Evolutionary conservation across 1,139 yeast species (phyloP).

Genomic region (Hyphopichia burtonii): DNA sequence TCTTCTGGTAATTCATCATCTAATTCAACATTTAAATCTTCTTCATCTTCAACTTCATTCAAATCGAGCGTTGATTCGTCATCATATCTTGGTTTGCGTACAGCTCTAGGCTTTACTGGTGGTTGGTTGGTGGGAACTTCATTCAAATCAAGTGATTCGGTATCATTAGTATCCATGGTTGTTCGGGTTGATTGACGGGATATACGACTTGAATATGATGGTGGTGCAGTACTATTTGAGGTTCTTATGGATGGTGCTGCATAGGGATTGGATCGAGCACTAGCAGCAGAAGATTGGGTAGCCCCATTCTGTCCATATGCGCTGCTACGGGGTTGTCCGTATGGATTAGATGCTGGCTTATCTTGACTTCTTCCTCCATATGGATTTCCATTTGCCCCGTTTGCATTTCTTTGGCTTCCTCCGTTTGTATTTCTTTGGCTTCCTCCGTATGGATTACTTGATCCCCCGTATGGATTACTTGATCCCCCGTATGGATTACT

Average conservation of each 20-base stretch:
- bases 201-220: conserved; percentile 5
- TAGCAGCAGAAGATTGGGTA: neutral
- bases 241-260: conserved; percentile 4
- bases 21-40: conserved; percentile 46
- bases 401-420: too few species aligned
- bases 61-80: conserved; percentile 29
- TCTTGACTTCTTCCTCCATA: conserved; percentile 9
- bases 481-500: conserved; percentile 11
- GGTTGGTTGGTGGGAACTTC: conserved; percentile 36
- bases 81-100: conserved; percentile 22
- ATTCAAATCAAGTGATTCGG: conserved; percentile 42
- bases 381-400: too few species aligned
- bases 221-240: conserved; percentile 3
- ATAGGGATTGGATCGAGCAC: conserved; percentile 4
- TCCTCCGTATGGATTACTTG: conserved; percentile 12
- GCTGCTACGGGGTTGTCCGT: conserved; percentile 3
- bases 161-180: conserved; percentile 27
- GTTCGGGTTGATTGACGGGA: conserved; percentile 5
- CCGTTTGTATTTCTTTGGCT: too few species aligned
- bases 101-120: conserved; percentile 16
- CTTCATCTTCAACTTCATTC: conserved; percentile 40
- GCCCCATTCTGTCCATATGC: neutral
- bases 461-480: conserved; percentile 12
- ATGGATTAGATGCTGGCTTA: conserved; percentile 8
- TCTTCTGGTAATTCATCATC: conserved; percentile 41